These are phyloP conservation scores for Phoma sp. DNA, from an alignment of 2,329 filamentous ascomycete genomes.

Conservation along the genomic window DNA sequence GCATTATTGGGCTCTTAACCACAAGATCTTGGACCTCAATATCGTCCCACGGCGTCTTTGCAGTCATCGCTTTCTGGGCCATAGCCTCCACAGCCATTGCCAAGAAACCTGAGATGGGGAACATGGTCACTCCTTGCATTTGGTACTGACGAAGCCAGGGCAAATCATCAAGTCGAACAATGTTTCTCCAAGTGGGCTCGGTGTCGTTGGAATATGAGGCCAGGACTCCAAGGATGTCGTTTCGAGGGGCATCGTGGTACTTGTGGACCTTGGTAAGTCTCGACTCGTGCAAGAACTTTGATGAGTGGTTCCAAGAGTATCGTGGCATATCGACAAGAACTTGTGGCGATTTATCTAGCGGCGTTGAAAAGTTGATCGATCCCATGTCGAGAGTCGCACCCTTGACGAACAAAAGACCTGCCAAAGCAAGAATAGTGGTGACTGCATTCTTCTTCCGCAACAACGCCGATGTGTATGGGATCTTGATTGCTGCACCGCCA, in stretches of 20 bases:
- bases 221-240: not conserved
- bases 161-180: conserved; percentile 49
- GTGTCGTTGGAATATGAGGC: not conserved
- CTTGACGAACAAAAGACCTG: not conserved
- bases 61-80: conserved; percentile 16
- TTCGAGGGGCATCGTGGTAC: not conserved
- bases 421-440: conserved; percentile 1
- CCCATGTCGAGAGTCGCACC: not conserved
- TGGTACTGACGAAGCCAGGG: conserved; percentile 58
- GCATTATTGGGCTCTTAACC: conserved; percentile 30
- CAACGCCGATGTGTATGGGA: not conserved
- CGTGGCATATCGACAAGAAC: conserved; percentile 30
- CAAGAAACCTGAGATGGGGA: conserved; percentile 43
- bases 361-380: not conserved
- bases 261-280: not conserved
- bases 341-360: not conserved
- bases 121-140: conserved; percentile 41
- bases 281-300: conserved; percentile 34
- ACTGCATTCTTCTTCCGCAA: not conserved
- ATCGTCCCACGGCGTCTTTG: conserved; percentile 7
- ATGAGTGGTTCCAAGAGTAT: conserved; percentile 45
- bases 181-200: conserved; percentile 52
- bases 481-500: not conserved
- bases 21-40: conserved; percentile 27
- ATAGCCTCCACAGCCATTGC: conserved; percentile 43